Conservation (phyloP, 1,284 basidiomycete genomes). For the Moniliella sp. region DNA sequence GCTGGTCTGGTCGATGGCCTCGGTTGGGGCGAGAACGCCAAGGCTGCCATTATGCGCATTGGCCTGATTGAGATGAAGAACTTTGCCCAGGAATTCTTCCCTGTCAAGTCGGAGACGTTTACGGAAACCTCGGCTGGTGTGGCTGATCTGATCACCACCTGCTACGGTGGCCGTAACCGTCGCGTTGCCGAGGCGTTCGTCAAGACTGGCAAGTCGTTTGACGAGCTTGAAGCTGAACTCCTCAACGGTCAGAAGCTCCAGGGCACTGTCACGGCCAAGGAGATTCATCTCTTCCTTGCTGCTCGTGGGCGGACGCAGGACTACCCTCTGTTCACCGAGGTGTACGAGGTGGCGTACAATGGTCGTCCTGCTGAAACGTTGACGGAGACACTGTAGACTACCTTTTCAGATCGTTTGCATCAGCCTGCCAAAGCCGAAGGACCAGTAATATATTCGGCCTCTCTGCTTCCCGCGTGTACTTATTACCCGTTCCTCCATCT, state of each 20-base stretch:
- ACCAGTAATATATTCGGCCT: too few species aligned
- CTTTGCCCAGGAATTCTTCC: slow-evolving; percentile 41
- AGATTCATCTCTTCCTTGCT: slow-evolving; percentile 39
- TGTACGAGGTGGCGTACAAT: slow-evolving; percentile 30
- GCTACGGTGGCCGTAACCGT: slow-evolving; percentile 41
- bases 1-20: slow-evolving; percentile 42
- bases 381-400: too few species aligned
- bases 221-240: slow-evolving; percentile 41
- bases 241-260: slow-evolving; percentile 43
- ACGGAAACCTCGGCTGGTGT: slow-evolving; percentile 39
- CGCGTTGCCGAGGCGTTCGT: slow-evolving; percentile 41
- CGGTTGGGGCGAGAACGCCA: slow-evolving; percentile 42
- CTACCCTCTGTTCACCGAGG: slow-evolving; percentile 41
- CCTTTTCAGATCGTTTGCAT: too few species aligned
- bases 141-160: slow-evolving; percentile 43
- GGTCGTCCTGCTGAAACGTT: too few species aligned
- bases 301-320: slow-evolving; percentile 37
- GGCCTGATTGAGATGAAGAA: slow-evolving; percentile 35
- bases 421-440: too few species aligned
- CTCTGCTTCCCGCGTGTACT: too few species aligned
- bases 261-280: slow-evolving; percentile 39
- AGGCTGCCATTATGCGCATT: slow-evolving; percentile 43
- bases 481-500: too few species aligned
- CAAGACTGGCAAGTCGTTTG: slow-evolving; percentile 39
- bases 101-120: slow-evolving; percentile 40